These are phyloP conservation scores for Vachellia collinsii DNA, from an alignment of 306 rosid genomes.

Conservation along the genomic window DNA sequence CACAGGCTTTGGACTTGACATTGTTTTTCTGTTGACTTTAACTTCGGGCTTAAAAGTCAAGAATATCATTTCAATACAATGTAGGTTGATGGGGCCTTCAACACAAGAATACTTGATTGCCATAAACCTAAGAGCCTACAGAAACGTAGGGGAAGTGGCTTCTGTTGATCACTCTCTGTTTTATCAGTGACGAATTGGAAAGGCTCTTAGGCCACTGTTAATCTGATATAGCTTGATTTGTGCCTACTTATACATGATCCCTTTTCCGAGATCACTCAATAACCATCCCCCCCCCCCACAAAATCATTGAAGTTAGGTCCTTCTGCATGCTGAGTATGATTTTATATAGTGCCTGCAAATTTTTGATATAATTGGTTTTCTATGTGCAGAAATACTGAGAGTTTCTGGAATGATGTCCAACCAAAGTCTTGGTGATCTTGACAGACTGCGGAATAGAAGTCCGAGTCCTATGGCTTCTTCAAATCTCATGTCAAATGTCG, in stretches of 20 bases:
- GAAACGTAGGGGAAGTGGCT: conserved; percentile 14
- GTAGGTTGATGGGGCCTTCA: conserved; percentile 18
- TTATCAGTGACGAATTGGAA: conserved; percentile 9
- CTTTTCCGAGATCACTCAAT: background rate
- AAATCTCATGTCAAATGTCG: conserved; percentile 78
- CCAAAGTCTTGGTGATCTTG: conserved; percentile 96
- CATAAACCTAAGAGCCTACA: background rate
- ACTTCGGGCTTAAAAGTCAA: conserved; percentile 1
- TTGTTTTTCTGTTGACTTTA: background rate
- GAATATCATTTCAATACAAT: conserved; percentile 1
- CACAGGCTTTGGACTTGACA: background rate
- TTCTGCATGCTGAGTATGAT: conserved; percentile 23
- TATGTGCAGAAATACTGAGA: conserved; percentile 82
- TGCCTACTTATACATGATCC: background rate
- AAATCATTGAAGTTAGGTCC: background rate
- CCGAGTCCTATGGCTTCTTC: conserved; percentile 42
- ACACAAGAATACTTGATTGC: conserved; percentile 28
- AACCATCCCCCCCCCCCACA: background rate
- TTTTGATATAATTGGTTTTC: conserved; percentile 44
- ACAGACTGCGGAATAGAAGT: conserved; percentile 94
- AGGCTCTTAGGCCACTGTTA: background rate
- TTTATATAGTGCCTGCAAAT: conserved; percentile 12
- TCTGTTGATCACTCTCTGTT: background rate
- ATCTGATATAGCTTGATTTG: conserved; percentile 1
- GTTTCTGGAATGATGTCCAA: conserved; percentile 98